A percentile compares a stretch with the other conserved stretches of the same genome.
phyloP scores from a whole-genome alignment of 371 early-diverging fungal species.

The Dichotomocladium elegans region DNA sequence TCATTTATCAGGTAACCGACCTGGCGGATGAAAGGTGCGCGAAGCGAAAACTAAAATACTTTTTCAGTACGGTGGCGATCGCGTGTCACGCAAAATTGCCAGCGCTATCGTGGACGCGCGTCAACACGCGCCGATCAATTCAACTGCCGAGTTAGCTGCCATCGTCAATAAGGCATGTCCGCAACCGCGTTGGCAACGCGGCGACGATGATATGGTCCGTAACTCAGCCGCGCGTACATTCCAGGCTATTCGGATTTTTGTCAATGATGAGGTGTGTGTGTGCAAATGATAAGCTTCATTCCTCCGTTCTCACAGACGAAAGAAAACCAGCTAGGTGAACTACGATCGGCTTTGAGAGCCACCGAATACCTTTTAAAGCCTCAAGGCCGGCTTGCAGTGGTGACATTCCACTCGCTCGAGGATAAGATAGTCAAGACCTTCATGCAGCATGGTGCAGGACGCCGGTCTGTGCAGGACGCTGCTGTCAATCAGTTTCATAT shows the following conservation, averaged over 20 bases:
- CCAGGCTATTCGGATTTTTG: constrained; percentile 62
- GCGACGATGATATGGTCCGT: constrained; percentile 41
- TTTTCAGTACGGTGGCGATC: constrained; percentile 54
- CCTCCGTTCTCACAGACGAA: background rate
- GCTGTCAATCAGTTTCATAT: constrained; percentile 32
- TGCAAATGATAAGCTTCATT: no score
- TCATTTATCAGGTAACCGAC: constrained; percentile 51
- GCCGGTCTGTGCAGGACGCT: constrained; percentile 19
- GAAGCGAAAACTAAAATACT: background rate
- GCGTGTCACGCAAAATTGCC: constrained; percentile 58
- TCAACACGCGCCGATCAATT: constrained; percentile 39
- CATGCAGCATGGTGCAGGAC: constrained; percentile 40
- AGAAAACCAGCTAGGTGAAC: constrained; percentile 41
- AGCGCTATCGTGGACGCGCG: constrained; percentile 58
- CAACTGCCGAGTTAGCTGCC: constrained; percentile 52
- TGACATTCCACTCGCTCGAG: constrained; percentile 76
- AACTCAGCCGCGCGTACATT: constrained; percentile 55
- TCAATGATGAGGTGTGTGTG: constrained; percentile 78
- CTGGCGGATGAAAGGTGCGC: background rate
- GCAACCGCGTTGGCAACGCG: constrained; percentile 42
- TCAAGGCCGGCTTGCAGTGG: constrained; percentile 52
- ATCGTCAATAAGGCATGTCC: constrained; percentile 53
- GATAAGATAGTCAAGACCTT: constrained; percentile 69
- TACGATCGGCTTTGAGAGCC: constrained; percentile 43
- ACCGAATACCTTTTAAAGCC: constrained; percentile 55